Base-by-base conservation (phyloP, 2,329 filamentous ascomycete species). In the Stylonectria norvegica region DNA sequence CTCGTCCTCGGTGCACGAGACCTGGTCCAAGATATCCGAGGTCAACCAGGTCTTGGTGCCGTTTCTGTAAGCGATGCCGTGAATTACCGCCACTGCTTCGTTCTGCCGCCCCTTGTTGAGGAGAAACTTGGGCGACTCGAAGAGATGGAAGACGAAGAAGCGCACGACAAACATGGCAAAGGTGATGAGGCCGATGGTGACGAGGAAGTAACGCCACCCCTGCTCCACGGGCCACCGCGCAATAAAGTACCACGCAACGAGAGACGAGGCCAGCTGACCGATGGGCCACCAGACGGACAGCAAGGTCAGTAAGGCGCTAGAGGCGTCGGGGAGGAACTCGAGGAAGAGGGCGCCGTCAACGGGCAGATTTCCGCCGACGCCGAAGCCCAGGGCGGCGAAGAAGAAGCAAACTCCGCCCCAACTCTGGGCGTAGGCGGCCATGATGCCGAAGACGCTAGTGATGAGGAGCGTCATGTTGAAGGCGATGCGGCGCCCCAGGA, bases 241-340 rank as follows among this genome's bases (percentile, higher is more conserved):
- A 40, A 93, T 83, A 51, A 83, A 87, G 32, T 73, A 84, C 87
- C 86, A 91, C 5, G 84, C 86, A 34, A 87, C 71, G 5, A 86
- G 64, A 3, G 81, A 84, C 2, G 85, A 81, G 40, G 84, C 75
- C 6, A 94, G 72, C 58, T 93, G 86, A 5, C 88, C 89, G 14
- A 94, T 67, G 0, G 88, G 86, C 87, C 89, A 95, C 84, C 86
- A 93, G 6, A 89, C 78, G 5, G 85, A 89, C n/a, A 94, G 71
- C 34, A 91, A 71, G 0, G 87, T 93, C 20, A 93, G 69, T 11
- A 93, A 73, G 20, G 81, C 79, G 47, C 80, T 81, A n/a, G 80
- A 84, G 0, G 82, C 78, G 42, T 84, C 82, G 0, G 89, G 89
- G 1, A 94, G 67, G 50, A 91, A 91, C 57, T 95, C 89, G 25